These are phyloP conservation scores for Gossypium ekmanianum DNA, from an alignment of 345 rosid genomes.

Conservation along the genomic window DNA sequence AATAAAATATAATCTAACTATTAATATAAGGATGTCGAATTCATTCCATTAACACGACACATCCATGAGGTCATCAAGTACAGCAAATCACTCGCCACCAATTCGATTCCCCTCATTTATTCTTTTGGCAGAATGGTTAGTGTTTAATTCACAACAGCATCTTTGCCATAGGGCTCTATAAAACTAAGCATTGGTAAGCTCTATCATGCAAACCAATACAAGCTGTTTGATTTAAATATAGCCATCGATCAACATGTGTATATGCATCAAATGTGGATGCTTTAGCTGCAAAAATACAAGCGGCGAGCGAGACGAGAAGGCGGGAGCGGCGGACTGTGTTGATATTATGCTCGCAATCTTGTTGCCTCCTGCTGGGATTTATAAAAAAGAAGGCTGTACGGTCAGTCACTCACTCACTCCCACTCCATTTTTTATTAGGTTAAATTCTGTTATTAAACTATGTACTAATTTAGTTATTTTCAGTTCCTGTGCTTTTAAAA, in stretches of 20 bases:
- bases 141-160: background rate
- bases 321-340: background rate
- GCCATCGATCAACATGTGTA: background rate
- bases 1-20: too few species aligned
- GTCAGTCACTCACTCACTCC: background rate
- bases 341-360: background rate
- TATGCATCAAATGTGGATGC: background rate
- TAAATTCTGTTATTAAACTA: too few species aligned
- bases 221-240: too few species aligned
- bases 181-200: background rate
- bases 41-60: too few species aligned
- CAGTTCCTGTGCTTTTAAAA: rapidly evolving
- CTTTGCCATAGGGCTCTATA: background rate
- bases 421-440: background rate
- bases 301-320: background rate
- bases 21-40: too few species aligned
- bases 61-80: too few species aligned
- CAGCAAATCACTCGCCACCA: too few species aligned
- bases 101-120: too few species aligned
- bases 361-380: background rate
- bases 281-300: background rate
- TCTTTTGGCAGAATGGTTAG: too few species aligned
- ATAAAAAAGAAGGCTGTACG: background rate
- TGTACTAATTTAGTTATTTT: too few species aligned
- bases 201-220: too few species aligned